Conservation (phyloP, 345 rosid genomes). For the Bretschneidera sinensis region DNA sequence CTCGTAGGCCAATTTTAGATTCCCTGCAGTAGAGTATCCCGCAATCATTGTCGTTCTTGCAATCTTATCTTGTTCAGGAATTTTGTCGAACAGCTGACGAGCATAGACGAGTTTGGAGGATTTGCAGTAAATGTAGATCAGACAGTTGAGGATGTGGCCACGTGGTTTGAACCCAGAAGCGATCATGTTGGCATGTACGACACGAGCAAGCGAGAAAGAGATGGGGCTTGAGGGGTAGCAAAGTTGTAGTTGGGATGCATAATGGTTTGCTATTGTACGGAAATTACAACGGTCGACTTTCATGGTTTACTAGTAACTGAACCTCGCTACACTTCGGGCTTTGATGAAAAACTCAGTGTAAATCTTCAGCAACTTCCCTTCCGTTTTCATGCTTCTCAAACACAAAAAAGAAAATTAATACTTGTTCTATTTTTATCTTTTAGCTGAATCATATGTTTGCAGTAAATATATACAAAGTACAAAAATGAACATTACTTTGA, state of each 20-base stretch:
- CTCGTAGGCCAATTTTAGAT: constrained; percentile 3
- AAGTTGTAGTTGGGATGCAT: constrained; percentile 28
- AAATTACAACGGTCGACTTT: too few species aligned
- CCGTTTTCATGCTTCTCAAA: too few species aligned
- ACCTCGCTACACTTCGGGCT: too few species aligned
- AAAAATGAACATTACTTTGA: too few species aligned
- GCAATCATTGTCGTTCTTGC: constrained; percentile 37
- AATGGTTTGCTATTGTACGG: constrained; percentile 24
- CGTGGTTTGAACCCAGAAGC: constrained; percentile 29
- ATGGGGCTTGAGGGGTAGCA: constrained; percentile 23
- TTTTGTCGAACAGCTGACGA: constrained; percentile 27
- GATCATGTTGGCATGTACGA: constrained; percentile 27
- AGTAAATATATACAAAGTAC: too few species aligned
- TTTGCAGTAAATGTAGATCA: constrained; percentile 32
- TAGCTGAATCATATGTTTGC: too few species aligned
- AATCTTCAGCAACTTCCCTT: too few species aligned
- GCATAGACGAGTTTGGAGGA: constrained; percentile 21
- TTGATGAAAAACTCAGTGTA: too few species aligned
- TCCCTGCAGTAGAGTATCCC: constrained; percentile 21
- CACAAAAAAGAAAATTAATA: too few species aligned
- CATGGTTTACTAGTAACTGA: too few species aligned
- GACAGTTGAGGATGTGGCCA: constrained; percentile 26
- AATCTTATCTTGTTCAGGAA: constrained; percentile 24
- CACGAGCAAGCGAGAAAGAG: constrained; percentile 22
- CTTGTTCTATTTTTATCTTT: too few species aligned